phyloP scores from a whole-genome alignment of 306 rosid genomes.

The Trifolium fragiferum region DNA sequence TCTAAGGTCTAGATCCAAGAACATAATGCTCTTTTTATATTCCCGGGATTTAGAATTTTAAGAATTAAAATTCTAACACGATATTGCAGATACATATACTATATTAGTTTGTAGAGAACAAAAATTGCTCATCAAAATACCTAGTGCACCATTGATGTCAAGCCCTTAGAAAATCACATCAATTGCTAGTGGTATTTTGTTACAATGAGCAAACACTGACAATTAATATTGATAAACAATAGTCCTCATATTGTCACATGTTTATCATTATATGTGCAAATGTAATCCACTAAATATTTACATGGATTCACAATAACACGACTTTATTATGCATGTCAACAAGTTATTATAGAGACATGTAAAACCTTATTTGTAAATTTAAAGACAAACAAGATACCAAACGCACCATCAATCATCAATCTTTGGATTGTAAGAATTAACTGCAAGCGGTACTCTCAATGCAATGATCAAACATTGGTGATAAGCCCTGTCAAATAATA shows the following conservation, averaged over 20 bases:
- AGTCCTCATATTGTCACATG: not conserved
- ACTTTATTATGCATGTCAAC: too few relatives aligned
- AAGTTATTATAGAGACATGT: too few relatives aligned
- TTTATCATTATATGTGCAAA: not conserved
- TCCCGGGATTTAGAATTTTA: not conserved
- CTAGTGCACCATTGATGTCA: not conserved
- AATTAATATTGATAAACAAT: not conserved
- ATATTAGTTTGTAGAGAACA: not conserved
- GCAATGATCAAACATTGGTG: too few relatives aligned
- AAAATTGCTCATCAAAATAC: not conserved
- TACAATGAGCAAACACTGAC: not conserved
- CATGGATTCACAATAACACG: too few relatives aligned
- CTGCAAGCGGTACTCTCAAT: too few relatives aligned
- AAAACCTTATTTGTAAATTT: too few relatives aligned
- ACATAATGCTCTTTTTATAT: not conserved
- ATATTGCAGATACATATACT: not conserved
- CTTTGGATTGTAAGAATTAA: too few relatives aligned
- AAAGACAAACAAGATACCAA: too few relatives aligned
- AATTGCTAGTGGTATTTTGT: not conserved
- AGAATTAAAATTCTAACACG: too few relatives aligned
- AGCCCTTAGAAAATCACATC: not conserved
- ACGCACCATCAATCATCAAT: too few relatives aligned
- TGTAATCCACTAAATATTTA: too few relatives aligned
- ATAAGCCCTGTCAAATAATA: too few relatives aligned
- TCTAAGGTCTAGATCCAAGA: not conserved